A percentile compares a stretch with the other conserved stretches of the same genome.
phyloP scores from a whole-genome alignment of 352 stramenopile species.

The Pythium oligandrum region DNA sequence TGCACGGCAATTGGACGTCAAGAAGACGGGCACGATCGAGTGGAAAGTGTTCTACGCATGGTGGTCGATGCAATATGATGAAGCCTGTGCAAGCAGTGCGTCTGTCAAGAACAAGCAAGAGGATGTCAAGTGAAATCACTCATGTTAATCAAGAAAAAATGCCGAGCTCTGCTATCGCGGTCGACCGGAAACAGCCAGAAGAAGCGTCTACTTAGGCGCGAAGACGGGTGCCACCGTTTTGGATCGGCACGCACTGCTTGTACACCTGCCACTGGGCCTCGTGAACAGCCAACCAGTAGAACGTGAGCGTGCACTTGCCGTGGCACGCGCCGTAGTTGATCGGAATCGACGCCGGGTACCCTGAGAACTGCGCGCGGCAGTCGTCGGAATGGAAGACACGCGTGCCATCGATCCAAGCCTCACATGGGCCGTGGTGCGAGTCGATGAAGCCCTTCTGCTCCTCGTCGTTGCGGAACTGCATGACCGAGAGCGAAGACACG shows the following conservation, averaged over 20 bases:
- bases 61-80: conserved; percentile 44
- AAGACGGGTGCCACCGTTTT: not conserved
- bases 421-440: conserved; percentile 35
- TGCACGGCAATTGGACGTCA: conserved; percentile 37
- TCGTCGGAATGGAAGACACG: conserved; percentile 29
- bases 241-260: conserved; percentile 9
- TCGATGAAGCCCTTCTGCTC: conserved; percentile 23
- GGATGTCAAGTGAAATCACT: not conserved
- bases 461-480: conserved; percentile 35
- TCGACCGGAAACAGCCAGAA: too few relatives aligned
- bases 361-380: conserved; percentile 24
- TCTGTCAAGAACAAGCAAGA: not conserved
- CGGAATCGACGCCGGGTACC: conserved; percentile 19
- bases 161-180: too few relatives aligned
- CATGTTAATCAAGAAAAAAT: not conserved
- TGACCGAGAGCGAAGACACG: conserved; percentile 18
- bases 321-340: conserved; percentile 23
- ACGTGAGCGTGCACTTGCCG: conserved; percentile 18
- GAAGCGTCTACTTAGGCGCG: not conserved
- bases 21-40: conserved; percentile 46
- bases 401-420: conserved; percentile 33
- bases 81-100: not conserved
- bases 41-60: conserved; percentile 67
- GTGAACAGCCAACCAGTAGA: conserved; percentile 17
- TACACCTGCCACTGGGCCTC: conserved; percentile 16